Evolutionary conservation across 495 filamentous ascomycete species (phyloP).

Genomic region (Recurvomyces mirabilis): DNA sequence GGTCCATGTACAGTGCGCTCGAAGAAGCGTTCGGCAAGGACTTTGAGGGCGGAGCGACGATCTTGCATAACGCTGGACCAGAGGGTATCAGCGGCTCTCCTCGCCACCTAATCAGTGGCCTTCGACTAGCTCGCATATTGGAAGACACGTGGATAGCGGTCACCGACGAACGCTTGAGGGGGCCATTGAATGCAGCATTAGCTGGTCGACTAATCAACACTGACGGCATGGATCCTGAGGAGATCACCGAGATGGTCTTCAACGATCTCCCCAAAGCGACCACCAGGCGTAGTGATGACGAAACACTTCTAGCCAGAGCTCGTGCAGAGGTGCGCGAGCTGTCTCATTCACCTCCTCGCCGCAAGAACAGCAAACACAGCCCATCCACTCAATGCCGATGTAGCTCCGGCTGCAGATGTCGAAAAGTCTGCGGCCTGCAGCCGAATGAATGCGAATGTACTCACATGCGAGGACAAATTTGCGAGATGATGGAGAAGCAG

Average conservation of each 20-base stretch:
- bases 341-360: neutral
- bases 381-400: neutral
- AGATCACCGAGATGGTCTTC: conserved; percentile 9
- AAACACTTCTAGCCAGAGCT: conserved; percentile 1
- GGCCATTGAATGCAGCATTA: conserved; percentile 9
- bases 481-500: too few relatives aligned
- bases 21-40: conserved; percentile 2
- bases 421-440: neutral
- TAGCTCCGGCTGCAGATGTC: conserved; percentile 1
- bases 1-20: conserved; percentile 9
- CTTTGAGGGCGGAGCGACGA: conserved; percentile 2
- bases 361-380: too few relatives aligned
- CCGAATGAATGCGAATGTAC: neutral
- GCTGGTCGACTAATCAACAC: neutral
- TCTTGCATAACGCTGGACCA: conserved; percentile 10
- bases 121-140: conserved; percentile 9
- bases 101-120: conserved; percentile 5
- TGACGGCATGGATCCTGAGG: conserved; percentile 3
- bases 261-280: conserved; percentile 4
- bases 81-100: neutral
- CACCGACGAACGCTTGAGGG: conserved; percentile 5
- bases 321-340: neutral
- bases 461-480: too few relatives aligned
- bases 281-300: conserved; percentile 1
- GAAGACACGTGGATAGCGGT: conserved; percentile 7